phyloP scores from a whole-genome alignment of 768 basidiomycete species.

The Paxillus rubicundulus region DNA sequence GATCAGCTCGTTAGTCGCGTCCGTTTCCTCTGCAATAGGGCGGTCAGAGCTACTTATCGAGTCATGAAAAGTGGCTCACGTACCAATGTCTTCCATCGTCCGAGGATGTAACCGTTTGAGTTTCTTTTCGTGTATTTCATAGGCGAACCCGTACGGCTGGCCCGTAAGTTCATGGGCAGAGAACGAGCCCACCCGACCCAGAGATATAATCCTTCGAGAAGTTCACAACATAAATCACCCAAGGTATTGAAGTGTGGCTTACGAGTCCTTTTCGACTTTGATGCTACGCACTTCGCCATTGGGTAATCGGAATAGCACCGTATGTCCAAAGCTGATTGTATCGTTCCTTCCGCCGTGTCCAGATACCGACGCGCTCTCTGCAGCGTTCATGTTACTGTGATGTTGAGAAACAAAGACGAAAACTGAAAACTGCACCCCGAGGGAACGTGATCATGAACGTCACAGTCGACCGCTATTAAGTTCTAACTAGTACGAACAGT shows the following conservation, averaged over 20 bases:
- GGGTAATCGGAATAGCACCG: constrained; percentile 76
- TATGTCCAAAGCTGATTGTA: constrained; percentile 64
- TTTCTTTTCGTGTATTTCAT: constrained; percentile 77
- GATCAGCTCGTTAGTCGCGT: constrained; percentile 95
- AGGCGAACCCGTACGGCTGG: constrained; percentile 83
- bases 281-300: constrained; percentile 75
- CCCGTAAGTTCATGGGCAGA: constrained; percentile 72
- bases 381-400: constrained; percentile 7
- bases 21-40: constrained; percentile 76
- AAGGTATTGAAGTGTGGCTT: constrained; percentile 26
- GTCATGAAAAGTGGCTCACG: constrained; percentile 7
- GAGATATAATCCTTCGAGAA: constrained; percentile 54
- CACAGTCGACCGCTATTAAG: neutral
- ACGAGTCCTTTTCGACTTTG: constrained; percentile 73
- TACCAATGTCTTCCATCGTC: constrained; percentile 79
- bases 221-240: constrained; percentile 1
- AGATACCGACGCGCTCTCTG: constrained; percentile 7
- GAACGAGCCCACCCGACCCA: constrained; percentile 90
- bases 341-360: constrained; percentile 12
- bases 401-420: constrained; percentile 3
- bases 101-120: constrained; percentile 60
- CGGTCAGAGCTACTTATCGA: constrained; percentile 3
- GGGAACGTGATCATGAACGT: neutral
- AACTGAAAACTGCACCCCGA: neutral
- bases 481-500: too few species aligned